These are phyloP conservation scores for Cajanus cajan DNA, from an alignment of 306 rosid species.

Conservation along the genomic window DNA sequence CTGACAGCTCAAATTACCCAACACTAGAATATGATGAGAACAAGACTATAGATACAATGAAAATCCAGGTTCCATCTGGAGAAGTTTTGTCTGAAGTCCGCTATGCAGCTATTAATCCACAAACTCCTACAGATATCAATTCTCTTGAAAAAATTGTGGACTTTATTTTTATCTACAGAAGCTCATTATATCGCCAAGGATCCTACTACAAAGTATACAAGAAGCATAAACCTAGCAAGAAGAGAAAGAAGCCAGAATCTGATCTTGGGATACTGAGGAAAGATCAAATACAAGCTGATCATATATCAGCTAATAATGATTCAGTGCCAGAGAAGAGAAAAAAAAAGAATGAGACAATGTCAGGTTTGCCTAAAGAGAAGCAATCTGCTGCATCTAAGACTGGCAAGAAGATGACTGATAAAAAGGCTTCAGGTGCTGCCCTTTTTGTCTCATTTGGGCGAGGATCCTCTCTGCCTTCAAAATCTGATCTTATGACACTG, in stretches of 20 bases:
- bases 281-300: constrained; percentile 27
- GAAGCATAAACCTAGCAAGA: constrained; percentile 40
- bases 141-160: constrained; percentile 37
- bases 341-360: constrained; percentile 22
- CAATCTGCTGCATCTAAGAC: constrained; percentile 26
- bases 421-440: constrained; percentile 35
- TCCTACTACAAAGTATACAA: constrained; percentile 41
- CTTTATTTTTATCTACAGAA: constrained; percentile 49
- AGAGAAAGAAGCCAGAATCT: constrained; percentile 51
- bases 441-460: constrained; percentile 53
- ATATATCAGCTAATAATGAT: constrained; percentile 12
- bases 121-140: background rate
- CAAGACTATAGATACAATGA: constrained; percentile 36
- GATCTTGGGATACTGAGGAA: constrained; percentile 28
- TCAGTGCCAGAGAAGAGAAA: constrained; percentile 33
- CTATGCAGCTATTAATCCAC: constrained; percentile 44
- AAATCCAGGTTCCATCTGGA: constrained; percentile 36
- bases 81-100: constrained; percentile 45
- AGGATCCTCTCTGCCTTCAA: constrained; percentile 60
- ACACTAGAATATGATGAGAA: constrained; percentile 32
- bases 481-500: constrained; percentile 48
- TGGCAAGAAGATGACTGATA: constrained; percentile 25
- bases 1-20: constrained; percentile 26
- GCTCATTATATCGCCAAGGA: constrained; percentile 47
- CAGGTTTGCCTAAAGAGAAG: constrained; percentile 25